Base-by-base conservation (phyloP, 345 rosid genomes). In the rapeseed (Brassica napus) region DNA sequence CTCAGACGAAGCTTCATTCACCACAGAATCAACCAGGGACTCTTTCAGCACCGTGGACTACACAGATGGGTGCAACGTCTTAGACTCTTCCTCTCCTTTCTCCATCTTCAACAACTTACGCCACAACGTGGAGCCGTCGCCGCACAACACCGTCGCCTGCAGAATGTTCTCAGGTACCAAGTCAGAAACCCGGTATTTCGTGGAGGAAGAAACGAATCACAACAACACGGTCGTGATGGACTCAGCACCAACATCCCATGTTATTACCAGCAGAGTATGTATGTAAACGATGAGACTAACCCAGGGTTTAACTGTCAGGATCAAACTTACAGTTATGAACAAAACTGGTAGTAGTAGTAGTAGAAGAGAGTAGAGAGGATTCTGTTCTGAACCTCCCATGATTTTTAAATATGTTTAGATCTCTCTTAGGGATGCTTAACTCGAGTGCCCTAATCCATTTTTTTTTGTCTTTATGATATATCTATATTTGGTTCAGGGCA, bases 1-100 rank as follows among this genome's bases (percentile, higher is more conserved):
- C 87, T 92, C 94, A 23, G 97, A 92, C 1, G 97, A 92, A 83
- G 94, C 95, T 76, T 89, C 97, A 18, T 88, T 90, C 82, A 92
- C 95, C 16, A 92, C 97, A 1, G 97, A 92, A 83, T 90, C 95
- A 82, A 84, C 97, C 4, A 84, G 95, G 77, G 97, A 92, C 83
- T 92, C 97, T 2, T 88, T 89, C 85, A 92, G 95, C 82, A 90
- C 91, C 1, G 67, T 84, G 31, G 95, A 92, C 81, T 82, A 87
- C 79, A 68, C 90, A 5, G 95, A 90, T 77, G 80, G 75, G 30
- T 82, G 91, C 85, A 85, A 84, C 35, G 90, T 83, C 16, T 86
- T 69, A 59, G 84, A 81, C 42, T 6, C 81, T 23, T 82, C 87
- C 2, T 81, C 81, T 71, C 85, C 88, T 1, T 79, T 85, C 83